Percentiles rank a stretch among this genome's conserved stretches.
Conservation (phyloP, 2,329 filamentous ascomycete species). For the Fusarium nurragi region DNA sequence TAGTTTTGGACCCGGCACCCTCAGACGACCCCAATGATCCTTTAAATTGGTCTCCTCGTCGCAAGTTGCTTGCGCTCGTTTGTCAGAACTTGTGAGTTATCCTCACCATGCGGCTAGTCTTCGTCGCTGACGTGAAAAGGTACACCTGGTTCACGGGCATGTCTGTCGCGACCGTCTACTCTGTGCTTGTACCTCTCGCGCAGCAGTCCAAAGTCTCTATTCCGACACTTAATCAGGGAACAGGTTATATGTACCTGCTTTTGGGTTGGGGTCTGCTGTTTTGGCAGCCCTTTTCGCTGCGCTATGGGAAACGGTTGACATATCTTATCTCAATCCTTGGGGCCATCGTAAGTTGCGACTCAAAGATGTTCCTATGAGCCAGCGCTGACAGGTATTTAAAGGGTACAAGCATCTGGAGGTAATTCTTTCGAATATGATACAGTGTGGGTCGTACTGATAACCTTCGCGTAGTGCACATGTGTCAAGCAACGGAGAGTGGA, state of each 20-base stretch:
- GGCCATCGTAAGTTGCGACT: conserved; percentile 37
- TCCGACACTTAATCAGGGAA: conserved; percentile 51
- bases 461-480: conserved; percentile 47
- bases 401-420: conserved; percentile 43
- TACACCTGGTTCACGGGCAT: conserved; percentile 54
- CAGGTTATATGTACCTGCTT: conserved; percentile 56
- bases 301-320: conserved; percentile 53
- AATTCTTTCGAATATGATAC: fast-evolving
- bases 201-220: conserved; percentile 47
- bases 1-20: conserved; percentile 62
- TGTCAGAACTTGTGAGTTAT: conserved; percentile 45
- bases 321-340: conserved; percentile 52
- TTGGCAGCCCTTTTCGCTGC: conserved; percentile 59
- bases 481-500: conserved; percentile 54
- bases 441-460: neutral
- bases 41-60: conserved; percentile 56
- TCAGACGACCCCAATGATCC: conserved; percentile 62
- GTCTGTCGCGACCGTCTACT: conserved; percentile 53
- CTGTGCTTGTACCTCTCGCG: conserved; percentile 50
- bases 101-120: fast-evolving
- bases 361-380: fast-evolving
- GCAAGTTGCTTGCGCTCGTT: conserved; percentile 42
- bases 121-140: conserved; percentile 26
- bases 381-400: neutral
- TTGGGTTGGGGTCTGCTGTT: conserved; percentile 57